Conservation (phyloP, 2,329 filamentous ascomycete species). For the Colletotrichum salicis region DNA sequence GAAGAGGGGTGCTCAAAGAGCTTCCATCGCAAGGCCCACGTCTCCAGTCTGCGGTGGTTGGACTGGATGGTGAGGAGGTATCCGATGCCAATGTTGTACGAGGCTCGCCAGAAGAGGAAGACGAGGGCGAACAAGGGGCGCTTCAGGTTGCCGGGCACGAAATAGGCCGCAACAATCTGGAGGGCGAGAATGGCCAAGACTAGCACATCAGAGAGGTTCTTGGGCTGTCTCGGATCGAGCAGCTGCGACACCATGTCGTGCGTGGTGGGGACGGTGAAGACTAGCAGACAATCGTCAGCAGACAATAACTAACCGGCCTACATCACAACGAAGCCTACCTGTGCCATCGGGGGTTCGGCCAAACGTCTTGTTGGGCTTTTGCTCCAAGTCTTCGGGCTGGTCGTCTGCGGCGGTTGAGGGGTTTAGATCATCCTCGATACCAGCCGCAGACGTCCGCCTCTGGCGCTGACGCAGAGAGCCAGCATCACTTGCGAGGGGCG, state of each 20-base stretch:
- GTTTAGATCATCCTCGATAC: slow-evolving; percentile 16
- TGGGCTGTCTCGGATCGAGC: slow-evolving; percentile 91
- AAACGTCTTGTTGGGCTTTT: slow-evolving; percentile 77
- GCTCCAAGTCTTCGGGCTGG: slow-evolving; percentile 8
- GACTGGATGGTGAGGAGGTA: slow-evolving; percentile 90
- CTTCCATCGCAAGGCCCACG: slow-evolving; percentile 86
- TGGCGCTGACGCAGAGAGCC: slow-evolving; percentile 32
- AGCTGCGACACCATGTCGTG: slow-evolving; percentile 99
- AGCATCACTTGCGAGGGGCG: slow-evolving; percentile 26
- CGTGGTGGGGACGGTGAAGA: slow-evolving; percentile 94
- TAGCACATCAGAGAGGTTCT: slow-evolving; percentile 87
- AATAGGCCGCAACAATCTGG: slow-evolving; percentile 79
- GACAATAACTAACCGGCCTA: not conserved
- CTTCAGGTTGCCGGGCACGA: slow-evolving; percentile 75
- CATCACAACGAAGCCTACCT: slow-evolving; percentile 66
- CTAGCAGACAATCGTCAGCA: slow-evolving; percentile 57
- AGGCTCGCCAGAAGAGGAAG: slow-evolving; percentile 91
- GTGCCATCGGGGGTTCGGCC: slow-evolving; percentile 91
- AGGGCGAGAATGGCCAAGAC: slow-evolving; percentile 82
- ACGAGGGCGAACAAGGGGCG: slow-evolving; percentile 82
- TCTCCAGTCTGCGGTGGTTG: slow-evolving; percentile 83
- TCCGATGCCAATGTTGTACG: slow-evolving; percentile 95
- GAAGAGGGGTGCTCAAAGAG: slow-evolving; percentile 86
- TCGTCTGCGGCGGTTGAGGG: slow-evolving; percentile 2
- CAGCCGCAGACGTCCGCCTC: slow-evolving; percentile 13